phyloP scores from a whole-genome alignment of 805 yeast genomes.

The Pichia nakasei region DNA sequence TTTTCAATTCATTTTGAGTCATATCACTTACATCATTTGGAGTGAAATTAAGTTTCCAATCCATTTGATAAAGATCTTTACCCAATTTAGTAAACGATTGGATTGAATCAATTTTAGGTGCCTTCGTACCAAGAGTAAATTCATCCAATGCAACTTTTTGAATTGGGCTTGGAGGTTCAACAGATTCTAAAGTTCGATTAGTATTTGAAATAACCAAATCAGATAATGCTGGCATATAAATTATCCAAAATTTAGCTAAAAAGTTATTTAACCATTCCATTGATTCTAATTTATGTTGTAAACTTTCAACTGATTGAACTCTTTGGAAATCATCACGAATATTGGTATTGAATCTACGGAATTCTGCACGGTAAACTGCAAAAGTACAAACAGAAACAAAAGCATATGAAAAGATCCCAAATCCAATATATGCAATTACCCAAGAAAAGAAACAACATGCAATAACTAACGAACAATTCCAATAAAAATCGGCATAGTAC shows the following conservation, averaged over 20 bases:
- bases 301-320: constrained; percentile 49
- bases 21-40: constrained; percentile 78
- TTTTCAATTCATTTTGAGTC: constrained; percentile 66
- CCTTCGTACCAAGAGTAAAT: constrained; percentile 72
- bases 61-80: constrained; percentile 65
- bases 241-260: constrained; percentile 76
- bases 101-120: constrained; percentile 66
- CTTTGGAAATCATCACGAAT: constrained; percentile 71
- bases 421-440: constrained; percentile 53
- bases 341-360: constrained; percentile 66
- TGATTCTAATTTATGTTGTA: constrained; percentile 59
- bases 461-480: constrained; percentile 53
- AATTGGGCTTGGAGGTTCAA: constrained; percentile 78
- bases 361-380: constrained; percentile 64
- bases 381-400: constrained; percentile 53
- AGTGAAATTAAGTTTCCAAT: constrained; percentile 72
- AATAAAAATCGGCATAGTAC: constrained; percentile 63
- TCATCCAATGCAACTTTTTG: constrained; percentile 66
- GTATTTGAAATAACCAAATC: constrained; percentile 65
- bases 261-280: constrained; percentile 78
- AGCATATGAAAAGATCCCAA: constrained; percentile 54
- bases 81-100: constrained; percentile 67
- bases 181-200: constrained; percentile 57
- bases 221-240: constrained; percentile 78
- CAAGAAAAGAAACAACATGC: constrained; percentile 72